Evolutionary conservation across 2,329 filamentous ascomycete genomes (phyloP).

Genomic region (Xylaria sp.): DNA sequence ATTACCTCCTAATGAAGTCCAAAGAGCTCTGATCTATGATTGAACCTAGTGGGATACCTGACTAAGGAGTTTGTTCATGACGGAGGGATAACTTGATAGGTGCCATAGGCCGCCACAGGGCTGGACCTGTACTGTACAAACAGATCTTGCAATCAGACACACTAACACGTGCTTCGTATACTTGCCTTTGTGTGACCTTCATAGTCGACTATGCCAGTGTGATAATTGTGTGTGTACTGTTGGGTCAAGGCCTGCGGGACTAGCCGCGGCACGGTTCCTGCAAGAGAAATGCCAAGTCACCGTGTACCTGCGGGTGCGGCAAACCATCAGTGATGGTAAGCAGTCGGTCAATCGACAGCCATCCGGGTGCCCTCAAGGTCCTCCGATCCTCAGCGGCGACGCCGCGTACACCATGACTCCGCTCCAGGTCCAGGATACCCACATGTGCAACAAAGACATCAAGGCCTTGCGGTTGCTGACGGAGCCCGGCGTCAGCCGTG

Average conservation of each 20-base stretch:
- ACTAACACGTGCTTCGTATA: background rate
- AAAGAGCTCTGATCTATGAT: too few species aligned
- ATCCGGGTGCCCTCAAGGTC: too few species aligned
- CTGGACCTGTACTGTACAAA: too few species aligned
- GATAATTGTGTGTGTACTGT: conserved; percentile 25
- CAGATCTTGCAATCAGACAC: background rate
- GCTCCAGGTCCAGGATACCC: conserved; percentile 29
- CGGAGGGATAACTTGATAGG: too few species aligned
- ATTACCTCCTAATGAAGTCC: too few species aligned
- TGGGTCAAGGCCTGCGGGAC: conserved; percentile 29
- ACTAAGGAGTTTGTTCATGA: too few species aligned
- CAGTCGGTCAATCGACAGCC: conserved; percentile 26
- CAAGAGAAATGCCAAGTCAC: conserved; percentile 28
- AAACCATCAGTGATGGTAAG: conserved; percentile 23
- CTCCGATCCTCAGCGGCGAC: conserved; percentile 31
- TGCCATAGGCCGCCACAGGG: too few species aligned
- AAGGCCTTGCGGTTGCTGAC: conserved; percentile 28
- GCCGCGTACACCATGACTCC: conserved; percentile 33
- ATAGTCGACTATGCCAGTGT: too few species aligned
- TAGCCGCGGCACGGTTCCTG: conserved; percentile 29
- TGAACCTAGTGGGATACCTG: too few species aligned
- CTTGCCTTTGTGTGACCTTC: too few species aligned
- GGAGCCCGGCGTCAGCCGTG: conserved; percentile 22
- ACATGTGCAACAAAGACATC: conserved; percentile 29
- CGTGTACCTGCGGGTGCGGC: conserved; percentile 30